Percentiles rank a stretch among this genome's conserved stretches.
Evolutionary conservation across 768 basidiomycete genomes (phyloP).

Genomic region (Sarcodon sp.): DNA sequence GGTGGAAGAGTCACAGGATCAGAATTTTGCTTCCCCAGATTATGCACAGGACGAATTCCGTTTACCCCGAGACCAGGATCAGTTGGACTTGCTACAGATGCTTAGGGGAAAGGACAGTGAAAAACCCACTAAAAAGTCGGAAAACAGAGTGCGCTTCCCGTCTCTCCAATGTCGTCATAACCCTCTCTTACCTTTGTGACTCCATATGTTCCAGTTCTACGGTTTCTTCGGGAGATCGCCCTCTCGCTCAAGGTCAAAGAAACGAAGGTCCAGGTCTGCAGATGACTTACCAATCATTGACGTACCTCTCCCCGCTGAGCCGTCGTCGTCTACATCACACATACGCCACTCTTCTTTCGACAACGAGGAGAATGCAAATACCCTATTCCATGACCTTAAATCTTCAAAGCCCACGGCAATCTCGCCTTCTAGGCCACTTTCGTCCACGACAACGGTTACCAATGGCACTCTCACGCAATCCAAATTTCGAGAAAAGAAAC

Average conservation of each 20-base stretch:
- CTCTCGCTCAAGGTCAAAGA: conserved; percentile 42
- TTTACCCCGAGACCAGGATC: neutral
- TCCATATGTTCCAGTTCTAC: conserved; percentile 33
- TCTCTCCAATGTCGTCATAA: conserved; percentile 4
- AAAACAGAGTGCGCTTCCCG: conserved; percentile 1
- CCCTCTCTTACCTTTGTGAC: conserved; percentile 3
- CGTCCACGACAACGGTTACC: neutral
- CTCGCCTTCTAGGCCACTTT: neutral
- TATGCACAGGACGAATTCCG: neutral
- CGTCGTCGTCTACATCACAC: too few relatives aligned
- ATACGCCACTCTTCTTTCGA: too few relatives aligned
- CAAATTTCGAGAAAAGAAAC: too few relatives aligned
- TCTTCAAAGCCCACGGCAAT: neutral
- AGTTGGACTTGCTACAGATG: neutral
- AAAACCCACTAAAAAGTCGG: neutral
- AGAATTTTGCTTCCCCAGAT: conserved; percentile 6
- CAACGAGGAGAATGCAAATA: too few relatives aligned
- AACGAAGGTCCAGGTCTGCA: conserved; percentile 14
- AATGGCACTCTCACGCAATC: too few relatives aligned
- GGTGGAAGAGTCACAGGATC: conserved; percentile 10
- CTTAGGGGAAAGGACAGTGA: neutral
- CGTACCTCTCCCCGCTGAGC: neutral
- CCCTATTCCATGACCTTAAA: too few relatives aligned
- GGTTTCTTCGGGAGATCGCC: conserved; percentile 36
- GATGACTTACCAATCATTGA: conserved; percentile 7